Evolutionary conservation across 108 stramenopile species (phyloP), one percentile per base, ranked within the genome.

Genomic region (Fistulifera solaris): DNA sequence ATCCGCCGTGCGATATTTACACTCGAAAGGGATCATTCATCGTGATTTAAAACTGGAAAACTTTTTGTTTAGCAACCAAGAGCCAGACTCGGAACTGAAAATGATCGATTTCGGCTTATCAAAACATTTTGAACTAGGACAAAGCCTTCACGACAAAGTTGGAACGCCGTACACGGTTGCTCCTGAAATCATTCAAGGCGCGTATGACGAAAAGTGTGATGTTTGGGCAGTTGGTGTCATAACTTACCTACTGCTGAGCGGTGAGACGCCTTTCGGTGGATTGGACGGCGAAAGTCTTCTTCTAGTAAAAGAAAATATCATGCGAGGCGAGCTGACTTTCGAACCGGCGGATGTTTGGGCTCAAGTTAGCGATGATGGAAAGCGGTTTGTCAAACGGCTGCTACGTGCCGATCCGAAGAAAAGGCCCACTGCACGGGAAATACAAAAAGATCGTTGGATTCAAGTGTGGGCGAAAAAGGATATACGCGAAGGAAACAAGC

Each of bases 161-260:
- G 94, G 94, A 21, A 91, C 94, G 8, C 82, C 87, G 1, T 90
- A 95, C 67, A 85, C 90, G 0, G 78, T 86, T 6, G 85, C 89
- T 17, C 94, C 94, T 1, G 94, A 95, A 72, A 80, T 93, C n/a
- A 83, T 95, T 51, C 58, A 54, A 16, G 81, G 82, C 12, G 57
- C 62, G 41, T 95, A 95, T 66, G 77, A 89, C 46, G 81, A 87
- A 57, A 73, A 77, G 50, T 71, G 68, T 19, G 94, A 95, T 71
- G 66, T 80, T 25, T 87, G 94, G 94, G 77, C 85, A 35, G 61
- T 92, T 24, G 94, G 94, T 2, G 94, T 95, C 13, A 89, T 95
- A 40, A 73, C 85, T 7, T 95, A 81, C 57, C 60, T 95, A 53
- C 59, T 95, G 41, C 58, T 95, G 25, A 67, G 72, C 43, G 94